phyloP scores from a whole-genome alignment of 345 rosid genomes.

The Gossypium turneri region DNA sequence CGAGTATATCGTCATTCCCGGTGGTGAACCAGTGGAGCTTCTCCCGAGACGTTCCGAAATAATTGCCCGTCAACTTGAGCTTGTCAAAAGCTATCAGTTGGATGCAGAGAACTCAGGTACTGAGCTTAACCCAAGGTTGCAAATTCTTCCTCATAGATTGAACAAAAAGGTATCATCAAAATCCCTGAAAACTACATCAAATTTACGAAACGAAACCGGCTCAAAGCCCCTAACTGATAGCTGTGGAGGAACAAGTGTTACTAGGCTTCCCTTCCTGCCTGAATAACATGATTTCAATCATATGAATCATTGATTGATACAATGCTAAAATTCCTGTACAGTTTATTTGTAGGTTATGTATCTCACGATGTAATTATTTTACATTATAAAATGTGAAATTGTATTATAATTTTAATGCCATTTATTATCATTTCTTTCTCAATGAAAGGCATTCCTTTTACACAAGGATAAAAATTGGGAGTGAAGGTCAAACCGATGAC shows the following conservation, averaged over 20 bases:
- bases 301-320: constrained; percentile 16
- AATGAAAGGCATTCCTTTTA: background rate
- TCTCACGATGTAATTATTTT: constrained; percentile 13
- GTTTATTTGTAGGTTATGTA: constrained; percentile 13
- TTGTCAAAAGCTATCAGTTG: constrained; percentile 83
- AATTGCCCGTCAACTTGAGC: constrained; percentile 80
- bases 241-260: constrained; percentile 40
- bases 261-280: constrained; percentile 66
- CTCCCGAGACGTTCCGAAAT: constrained; percentile 85
- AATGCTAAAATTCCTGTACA: constrained; percentile 17
- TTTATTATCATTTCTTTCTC: background rate
- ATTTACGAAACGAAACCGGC: constrained; percentile 17
- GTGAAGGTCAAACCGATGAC: no score
- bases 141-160: constrained; percentile 73
- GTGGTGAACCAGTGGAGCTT: constrained; percentile 95
- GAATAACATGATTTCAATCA: constrained; percentile 31
- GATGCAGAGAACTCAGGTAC: constrained; percentile 84
- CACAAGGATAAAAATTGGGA: no score
- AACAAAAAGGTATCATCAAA: constrained; percentile 42
- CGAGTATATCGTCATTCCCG: constrained; percentile 89
- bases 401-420: background rate
- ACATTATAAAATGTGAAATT: background rate
- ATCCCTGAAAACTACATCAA: constrained; percentile 28
- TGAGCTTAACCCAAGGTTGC: constrained; percentile 72
- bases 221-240: constrained; percentile 23